Conservation (phyloP, 305 asterid species). For the Euphrasia arctica region DNA sequence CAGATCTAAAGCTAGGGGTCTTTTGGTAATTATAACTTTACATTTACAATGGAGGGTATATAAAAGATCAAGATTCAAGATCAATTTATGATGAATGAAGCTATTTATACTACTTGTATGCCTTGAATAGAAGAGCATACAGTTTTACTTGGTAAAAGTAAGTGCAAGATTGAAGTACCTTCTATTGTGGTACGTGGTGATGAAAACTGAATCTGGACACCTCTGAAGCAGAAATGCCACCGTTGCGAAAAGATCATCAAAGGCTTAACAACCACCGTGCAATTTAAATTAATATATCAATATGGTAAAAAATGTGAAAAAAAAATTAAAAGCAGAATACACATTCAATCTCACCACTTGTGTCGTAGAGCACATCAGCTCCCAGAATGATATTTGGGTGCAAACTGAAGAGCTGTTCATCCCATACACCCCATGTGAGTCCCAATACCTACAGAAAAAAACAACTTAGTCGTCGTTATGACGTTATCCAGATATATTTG, state of each 20-base stretch:
- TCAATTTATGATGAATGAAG: background rate
- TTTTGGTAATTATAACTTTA: background rate
- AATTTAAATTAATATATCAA: constrained; percentile 21
- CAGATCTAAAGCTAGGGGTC: too few species aligned
- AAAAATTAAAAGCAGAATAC: constrained; percentile 2
- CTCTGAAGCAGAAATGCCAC: constrained; percentile 70
- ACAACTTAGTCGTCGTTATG: constrained; percentile 3
- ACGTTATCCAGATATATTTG: constrained; percentile 13
- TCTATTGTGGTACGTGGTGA: constrained; percentile 88
- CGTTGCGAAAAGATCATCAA: constrained; percentile 88
- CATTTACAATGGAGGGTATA: too few species aligned
- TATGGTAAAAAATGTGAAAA: constrained; percentile 14
- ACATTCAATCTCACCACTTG: constrained; percentile 47
- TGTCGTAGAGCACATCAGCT: constrained; percentile 87
- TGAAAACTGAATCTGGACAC: constrained; percentile 66
- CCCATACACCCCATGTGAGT: constrained; percentile 92
- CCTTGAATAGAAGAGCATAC: constrained; percentile 2
- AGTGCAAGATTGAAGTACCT: constrained; percentile 45
- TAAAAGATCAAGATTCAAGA: too few species aligned
- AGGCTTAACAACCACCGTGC: constrained; percentile 47
- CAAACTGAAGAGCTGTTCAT: constrained; percentile 51
- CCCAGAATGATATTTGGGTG: constrained; percentile 85
- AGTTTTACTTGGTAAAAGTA: constrained; percentile 8
- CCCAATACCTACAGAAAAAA: constrained; percentile 77
- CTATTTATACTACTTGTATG: background rate